These are phyloP conservation scores for Nothophoma quercina DNA, from an alignment of 2,329 filamentous ascomycete genomes.

Conservation along the genomic window DNA sequence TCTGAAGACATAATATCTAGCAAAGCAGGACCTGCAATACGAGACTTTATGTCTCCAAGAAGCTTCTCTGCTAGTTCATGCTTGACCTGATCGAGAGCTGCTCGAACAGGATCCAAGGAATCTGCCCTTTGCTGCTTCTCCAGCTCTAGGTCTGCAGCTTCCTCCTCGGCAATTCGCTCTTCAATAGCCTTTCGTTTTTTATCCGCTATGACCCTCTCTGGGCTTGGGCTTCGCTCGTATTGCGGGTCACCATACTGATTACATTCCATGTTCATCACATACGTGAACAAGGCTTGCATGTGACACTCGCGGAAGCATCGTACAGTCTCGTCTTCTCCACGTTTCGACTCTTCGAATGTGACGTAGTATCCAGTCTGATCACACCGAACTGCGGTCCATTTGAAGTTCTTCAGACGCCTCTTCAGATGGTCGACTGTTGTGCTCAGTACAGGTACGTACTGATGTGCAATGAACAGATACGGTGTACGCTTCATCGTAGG, in stretches of 20 bases:
- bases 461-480: conserved; percentile 88
- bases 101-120: conserved; percentile 87
- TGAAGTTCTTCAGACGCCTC: conserved; percentile 83
- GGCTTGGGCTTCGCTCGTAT: conserved; percentile 64
- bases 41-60: conserved; percentile 85
- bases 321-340: conserved; percentile 80
- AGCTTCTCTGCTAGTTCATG: conserved; percentile 86
- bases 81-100: conserved; percentile 80
- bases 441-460: conserved; percentile 84
- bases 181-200: conserved; percentile 70
- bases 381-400: conserved; percentile 80
- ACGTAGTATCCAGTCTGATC: conserved; percentile 91
- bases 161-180: conserved; percentile 72
- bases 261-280: conserved; percentile 89
- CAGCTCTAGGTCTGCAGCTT: conserved; percentile 83
- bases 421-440: conserved; percentile 90
- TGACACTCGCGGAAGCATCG: conserved; percentile 81
- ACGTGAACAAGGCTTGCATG: conserved; percentile 87
- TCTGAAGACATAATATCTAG: conserved; percentile 83
- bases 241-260: conserved; percentile 72
- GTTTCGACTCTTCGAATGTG: conserved; percentile 80
- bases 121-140: conserved; percentile 88
- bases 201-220: conserved; percentile 57
- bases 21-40: conserved; percentile 81
- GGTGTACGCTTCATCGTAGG: conserved; percentile 78